A percentile compares a stretch with the other conserved stretches of the same genome.
phyloP scores from a whole-genome alignment of 148 eudicot species.

The Heliamphora exappendiculata region DNA sequence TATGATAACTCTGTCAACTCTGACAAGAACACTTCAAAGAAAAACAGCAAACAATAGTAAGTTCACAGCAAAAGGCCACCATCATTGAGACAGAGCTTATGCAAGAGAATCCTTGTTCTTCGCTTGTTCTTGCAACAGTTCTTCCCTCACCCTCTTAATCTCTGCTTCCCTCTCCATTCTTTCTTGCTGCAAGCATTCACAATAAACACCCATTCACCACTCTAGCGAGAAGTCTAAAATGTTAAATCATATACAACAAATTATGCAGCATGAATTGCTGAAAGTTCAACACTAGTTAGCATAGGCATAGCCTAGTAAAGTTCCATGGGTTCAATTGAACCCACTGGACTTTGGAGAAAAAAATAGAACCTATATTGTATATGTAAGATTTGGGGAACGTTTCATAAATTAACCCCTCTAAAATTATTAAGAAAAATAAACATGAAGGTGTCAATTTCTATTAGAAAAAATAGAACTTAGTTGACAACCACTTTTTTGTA shows the following conservation, averaged over 20 bases:
- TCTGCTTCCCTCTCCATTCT: slow-evolving; percentile 63
- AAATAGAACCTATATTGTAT: too few relatives aligned
- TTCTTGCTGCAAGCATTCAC: slow-evolving; percentile 50
- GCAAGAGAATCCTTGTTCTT: slow-evolving; percentile 45
- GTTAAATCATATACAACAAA: neutral
- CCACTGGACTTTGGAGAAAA: too few relatives aligned
- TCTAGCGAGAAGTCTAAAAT: neutral
- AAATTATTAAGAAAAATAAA: too few relatives aligned
- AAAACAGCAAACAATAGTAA: slow-evolving; percentile 14
- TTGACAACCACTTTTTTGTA: too few relatives aligned
- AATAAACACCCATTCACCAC: slow-evolving; percentile 1
- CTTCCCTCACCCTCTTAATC: slow-evolving; percentile 58
- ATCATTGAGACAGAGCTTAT: slow-evolving; percentile 18
- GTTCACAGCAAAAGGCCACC: slow-evolving; percentile 4
- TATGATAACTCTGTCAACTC: slow-evolving; percentile 16
- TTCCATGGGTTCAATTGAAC: too few relatives aligned
- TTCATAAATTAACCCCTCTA: too few relatives aligned
- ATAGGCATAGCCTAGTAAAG: too few relatives aligned
- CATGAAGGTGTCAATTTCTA: too few relatives aligned
- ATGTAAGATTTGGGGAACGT: too few relatives aligned
- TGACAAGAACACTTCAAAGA: slow-evolving; percentile 12
- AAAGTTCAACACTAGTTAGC: neutral
- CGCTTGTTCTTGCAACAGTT: slow-evolving; percentile 36
- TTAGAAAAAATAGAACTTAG: too few relatives aligned
- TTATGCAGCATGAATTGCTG: neutral